A percentile compares a stretch with the other conserved stretches of the same genome.
Conservation (phyloP, 225 moss, liverwort and hornwort genomes). For the Bryoerythrophyllum caledonicum region DNA sequence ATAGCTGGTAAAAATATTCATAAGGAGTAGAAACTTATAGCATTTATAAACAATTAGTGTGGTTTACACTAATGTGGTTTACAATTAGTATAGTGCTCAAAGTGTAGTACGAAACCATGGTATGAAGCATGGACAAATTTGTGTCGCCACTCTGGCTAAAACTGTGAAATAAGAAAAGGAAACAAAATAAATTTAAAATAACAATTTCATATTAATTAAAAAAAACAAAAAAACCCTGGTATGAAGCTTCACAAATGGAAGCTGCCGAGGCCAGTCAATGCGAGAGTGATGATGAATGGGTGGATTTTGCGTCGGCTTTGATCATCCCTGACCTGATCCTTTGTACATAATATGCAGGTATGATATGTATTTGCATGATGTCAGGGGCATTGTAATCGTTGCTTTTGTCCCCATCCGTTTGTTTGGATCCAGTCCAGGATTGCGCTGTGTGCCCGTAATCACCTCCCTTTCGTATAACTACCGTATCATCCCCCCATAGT, state of each 20-base stretch:
- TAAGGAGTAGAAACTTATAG: too few relatives aligned
- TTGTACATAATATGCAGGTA: conserved; percentile 6
- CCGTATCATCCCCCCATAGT: background rate
- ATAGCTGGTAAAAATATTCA: too few relatives aligned
- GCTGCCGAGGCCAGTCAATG: background rate
- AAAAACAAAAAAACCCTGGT: background rate
- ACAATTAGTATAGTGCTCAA: too few relatives aligned
- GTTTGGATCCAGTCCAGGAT: background rate
- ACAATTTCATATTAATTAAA: too few relatives aligned
- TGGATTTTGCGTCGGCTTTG: background rate
- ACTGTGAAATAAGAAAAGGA: too few relatives aligned
- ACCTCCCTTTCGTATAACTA: too few relatives aligned
- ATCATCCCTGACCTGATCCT: background rate
- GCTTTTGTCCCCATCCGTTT: background rate
- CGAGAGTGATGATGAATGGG: background rate
- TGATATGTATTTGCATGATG: background rate
- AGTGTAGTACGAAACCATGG: too few relatives aligned
- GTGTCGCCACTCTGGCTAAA: too few relatives aligned
- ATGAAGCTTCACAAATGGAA: background rate
- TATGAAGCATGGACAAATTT: too few relatives aligned
- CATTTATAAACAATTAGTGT: too few relatives aligned
- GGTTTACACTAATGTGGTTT: too few relatives aligned
- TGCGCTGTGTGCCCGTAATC: background rate
- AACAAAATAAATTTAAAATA: too few relatives aligned
- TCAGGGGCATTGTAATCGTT: background rate